Evolutionary conservation across 805 yeast species (phyloP).

Genomic region (Lipomyces sp.): DNA sequence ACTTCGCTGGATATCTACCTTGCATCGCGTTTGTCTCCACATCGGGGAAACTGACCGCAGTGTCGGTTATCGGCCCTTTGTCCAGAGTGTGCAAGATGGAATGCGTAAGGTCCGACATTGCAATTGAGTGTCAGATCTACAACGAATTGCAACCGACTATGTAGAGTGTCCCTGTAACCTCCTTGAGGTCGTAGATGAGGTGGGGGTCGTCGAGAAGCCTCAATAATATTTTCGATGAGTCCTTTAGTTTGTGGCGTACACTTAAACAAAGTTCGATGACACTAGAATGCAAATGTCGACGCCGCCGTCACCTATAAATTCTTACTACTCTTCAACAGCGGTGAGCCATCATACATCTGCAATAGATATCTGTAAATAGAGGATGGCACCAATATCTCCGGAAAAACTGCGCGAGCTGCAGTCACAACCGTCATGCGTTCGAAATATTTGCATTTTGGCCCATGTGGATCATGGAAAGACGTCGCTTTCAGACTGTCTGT

Average conservation of each 20-base stretch:
- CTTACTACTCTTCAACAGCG: too few relatives aligned
- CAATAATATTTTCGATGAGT: not conserved
- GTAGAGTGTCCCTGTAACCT: not conserved
- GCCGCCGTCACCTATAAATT: constrained; percentile 1
- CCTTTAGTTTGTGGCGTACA: not conserved
- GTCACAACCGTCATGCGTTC: constrained; percentile 65
- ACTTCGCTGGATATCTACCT: constrained; percentile 39
- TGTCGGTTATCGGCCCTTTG: constrained; percentile 68
- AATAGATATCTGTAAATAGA: not conserved
- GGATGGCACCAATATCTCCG: constrained; percentile 52
- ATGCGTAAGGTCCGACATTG: constrained; percentile 33
- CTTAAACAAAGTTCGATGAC: not conserved
- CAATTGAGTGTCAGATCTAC: constrained; percentile 1
- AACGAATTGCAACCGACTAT: not conserved
- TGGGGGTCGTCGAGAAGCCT: not conserved
- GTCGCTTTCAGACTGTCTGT: constrained; percentile 84
- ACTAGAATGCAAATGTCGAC: not conserved
- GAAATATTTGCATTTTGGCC: constrained; percentile 94
- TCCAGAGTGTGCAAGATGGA: constrained; percentile 68
- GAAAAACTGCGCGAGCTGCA: constrained; percentile 71
- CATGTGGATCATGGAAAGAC: constrained; percentile 99
- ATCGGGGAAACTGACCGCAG: constrained; percentile 68
- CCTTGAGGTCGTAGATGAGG: not conserved
- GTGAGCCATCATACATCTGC: too few relatives aligned
- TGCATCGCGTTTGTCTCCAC: constrained; percentile 68